Evolutionary conservation across 1,284 basidiomycete genomes (phyloP), one percentile per base, ranked within the genome.

Genomic region (Microbotryum violaceum): DNA sequence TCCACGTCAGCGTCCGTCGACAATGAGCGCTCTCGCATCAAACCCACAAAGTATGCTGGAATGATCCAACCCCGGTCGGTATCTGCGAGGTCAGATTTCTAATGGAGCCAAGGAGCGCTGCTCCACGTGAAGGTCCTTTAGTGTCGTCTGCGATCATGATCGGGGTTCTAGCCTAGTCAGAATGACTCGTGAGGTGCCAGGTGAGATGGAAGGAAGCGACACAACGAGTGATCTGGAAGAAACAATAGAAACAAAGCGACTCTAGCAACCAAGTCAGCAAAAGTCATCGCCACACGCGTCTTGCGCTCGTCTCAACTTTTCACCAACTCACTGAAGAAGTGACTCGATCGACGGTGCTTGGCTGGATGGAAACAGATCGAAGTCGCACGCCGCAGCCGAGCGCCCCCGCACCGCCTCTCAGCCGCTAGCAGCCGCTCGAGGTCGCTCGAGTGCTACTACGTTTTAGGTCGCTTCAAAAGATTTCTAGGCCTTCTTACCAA

Each of bases 41-140:
- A 42, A 49, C 58, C 49, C 33, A 60, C 58, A 60, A 21, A 6
- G 58, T 47, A 27, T 60, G 51, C 25, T 53, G 51, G 12, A 53
- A 53, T 12, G 27, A 29, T 8, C 51, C 54, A 33, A 50, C 21
- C 12, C 55, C 58, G 25, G 49, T 57, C n/a, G 56, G 53, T 27
- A 60, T 46, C 54, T 54, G 54, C 4, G 53, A 31, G 37, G 49
- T 54, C 5, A 60, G 48, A 27, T 60, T 47, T 42, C 55, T 60
- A 25, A 53, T 53, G 20, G 47, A 42, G 16, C 48, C 58, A 16
- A 54, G 46, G 6, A 60, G 49, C 20, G 51, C 51, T n/a, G 51
- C 37, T 16, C 37, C 37, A 31, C 25, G 33, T 29, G 27, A 53
- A 5, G 51, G 2, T 6, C 25, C 51, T 53, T n/a, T 33, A 23